Evolutionary conservation across 1,284 basidiomycete species (phyloP).

Genomic region (Microbotryum lychnidis-dioicae): DNA sequence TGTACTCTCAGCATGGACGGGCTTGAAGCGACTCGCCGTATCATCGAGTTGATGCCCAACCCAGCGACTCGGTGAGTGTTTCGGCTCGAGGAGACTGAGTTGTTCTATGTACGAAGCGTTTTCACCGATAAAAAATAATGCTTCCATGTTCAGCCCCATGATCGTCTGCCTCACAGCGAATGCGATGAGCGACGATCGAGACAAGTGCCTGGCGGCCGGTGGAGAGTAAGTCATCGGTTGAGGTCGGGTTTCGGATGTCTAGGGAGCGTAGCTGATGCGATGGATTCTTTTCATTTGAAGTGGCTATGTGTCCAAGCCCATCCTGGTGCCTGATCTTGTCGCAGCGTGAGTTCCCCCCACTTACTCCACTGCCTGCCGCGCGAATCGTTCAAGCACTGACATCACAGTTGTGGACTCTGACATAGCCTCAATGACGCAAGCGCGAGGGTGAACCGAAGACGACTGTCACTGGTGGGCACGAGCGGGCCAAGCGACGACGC

Average conservation of each 20-base stretch:
- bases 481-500: no score
- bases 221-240: constrained; percentile 11
- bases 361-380: no score
- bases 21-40: constrained; percentile 14
- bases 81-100: neutral
- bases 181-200: constrained; percentile 24
- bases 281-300: no score
- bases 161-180: constrained; percentile 29
- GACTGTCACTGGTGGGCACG: neutral
- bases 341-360: neutral
- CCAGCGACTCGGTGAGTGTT: constrained; percentile 2
- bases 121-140: neutral
- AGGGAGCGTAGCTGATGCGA: neutral
- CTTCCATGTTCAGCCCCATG: constrained; percentile 3
- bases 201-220: constrained; percentile 18
- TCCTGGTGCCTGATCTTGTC: constrained; percentile 26
- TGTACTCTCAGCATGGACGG: constrained; percentile 12
- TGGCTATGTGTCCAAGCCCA: constrained; percentile 25
- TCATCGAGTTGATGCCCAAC: constrained; percentile 20
- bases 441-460: neutral
- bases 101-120: neutral
- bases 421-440: neutral
- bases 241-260: neutral
- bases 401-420: no score
- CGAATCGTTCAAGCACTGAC: no score